Evolutionary conservation across 495 filamentous ascomycete genomes (phyloP).

Genomic region (Terfezia boudieri): DNA sequence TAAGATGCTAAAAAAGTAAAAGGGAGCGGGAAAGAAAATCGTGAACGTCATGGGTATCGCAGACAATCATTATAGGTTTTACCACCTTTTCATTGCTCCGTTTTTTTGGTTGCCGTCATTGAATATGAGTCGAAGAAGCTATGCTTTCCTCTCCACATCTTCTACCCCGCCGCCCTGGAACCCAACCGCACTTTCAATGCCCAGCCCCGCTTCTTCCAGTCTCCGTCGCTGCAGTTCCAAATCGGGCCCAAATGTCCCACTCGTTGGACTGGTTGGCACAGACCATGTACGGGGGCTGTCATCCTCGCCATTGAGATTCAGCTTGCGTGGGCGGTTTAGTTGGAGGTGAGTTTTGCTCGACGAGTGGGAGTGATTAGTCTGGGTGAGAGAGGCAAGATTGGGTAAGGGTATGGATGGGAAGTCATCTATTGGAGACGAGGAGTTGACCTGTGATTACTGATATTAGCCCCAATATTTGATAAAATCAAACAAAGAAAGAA

Average conservation of each 20-base stretch:
- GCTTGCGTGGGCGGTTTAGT: not conserved
- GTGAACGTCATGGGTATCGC: no score
- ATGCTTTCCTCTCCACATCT: no score
- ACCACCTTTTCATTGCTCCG: no score
- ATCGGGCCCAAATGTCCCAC: slow-evolving; percentile 14
- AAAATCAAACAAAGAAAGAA: not conserved
- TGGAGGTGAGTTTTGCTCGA: no score
- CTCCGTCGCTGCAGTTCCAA: slow-evolving; percentile 12
- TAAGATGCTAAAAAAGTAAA: no score
- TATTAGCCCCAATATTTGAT: not conserved
- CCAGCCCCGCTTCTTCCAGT: slow-evolving; percentile 12
- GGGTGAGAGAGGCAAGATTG: not conserved
- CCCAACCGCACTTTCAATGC: not conserved
- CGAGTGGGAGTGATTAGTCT: no score
- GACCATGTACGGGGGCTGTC: slow-evolving; percentile 4
- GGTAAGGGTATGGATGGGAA: not conserved
- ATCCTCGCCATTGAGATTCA: slow-evolving; percentile 2
- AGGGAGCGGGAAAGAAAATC: no score
- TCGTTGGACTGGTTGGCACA: slow-evolving; percentile 13
- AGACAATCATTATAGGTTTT: no score
- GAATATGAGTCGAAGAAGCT: no score
- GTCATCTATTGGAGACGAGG: not conserved
- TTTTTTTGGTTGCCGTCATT: no score
- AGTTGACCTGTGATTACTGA: not conserved
- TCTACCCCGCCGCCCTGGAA: no score